Base-by-base conservation (phyloP, 768 basidiomycete genomes). In the Macrolepiota fuliginosa region DNA sequence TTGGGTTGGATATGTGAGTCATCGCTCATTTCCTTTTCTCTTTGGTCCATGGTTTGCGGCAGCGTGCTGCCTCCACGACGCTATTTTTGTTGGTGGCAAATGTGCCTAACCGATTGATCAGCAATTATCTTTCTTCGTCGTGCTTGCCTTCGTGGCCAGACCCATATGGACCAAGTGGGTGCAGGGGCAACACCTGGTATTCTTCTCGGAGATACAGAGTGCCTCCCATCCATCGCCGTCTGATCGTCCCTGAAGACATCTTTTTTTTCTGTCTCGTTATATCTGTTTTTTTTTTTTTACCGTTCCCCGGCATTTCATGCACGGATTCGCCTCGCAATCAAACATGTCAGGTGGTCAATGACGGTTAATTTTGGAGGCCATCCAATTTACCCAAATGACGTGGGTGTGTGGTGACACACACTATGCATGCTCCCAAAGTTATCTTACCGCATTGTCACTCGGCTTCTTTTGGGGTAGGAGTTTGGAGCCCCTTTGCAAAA, bases 1-100 rank as follows among this genome's bases (percentile, higher is more conserved):
- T 79, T 81, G 71, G 84, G 87, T 40, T 97, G 94, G 94, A 79
- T 95, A 64, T 74, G 94, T 96, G 72, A 83, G 89, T 86, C 45
- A 24, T 49, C 27, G 9, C 36, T 52, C 50, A 49, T 17, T 57
- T n/a, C 65, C 47, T 52, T 56, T 13, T 39, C 36, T 37, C 57
- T 46, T 60, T 15, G 24, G 54, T 35, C n/a, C 36, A 15, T 54
- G 17, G 32, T 56, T 54, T 36, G 22, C 35, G 36, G n/a, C 7
- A 15, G 13, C 45, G n/a, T 1, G 25, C 47, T 19, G 47, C 13
- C 24, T 27, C 47, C 24, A 53, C 5, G 50, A 35, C 24, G 13
- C 46, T 42, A 46, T 56, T 22, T 59, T 61, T 55, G 53, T 24
- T 62, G 53, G 53, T 39, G 19, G 22, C 53, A 19, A 24, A 3